Base-by-base conservation (phyloP, 768 basidiomycete species). In the Panus rudis region DNA sequence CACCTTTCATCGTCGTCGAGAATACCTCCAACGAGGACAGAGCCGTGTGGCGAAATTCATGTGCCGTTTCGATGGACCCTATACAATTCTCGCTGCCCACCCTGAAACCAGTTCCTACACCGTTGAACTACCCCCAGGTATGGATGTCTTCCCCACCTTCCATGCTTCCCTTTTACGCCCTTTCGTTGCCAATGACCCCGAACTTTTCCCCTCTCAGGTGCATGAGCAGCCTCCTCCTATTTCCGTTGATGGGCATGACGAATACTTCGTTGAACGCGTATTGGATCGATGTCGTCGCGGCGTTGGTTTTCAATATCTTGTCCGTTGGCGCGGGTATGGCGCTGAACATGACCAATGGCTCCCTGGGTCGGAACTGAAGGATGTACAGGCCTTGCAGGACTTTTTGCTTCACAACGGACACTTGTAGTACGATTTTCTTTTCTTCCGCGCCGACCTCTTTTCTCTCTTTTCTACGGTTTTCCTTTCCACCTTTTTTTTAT, bases 21-120 rank as follows among this genome's bases (percentile, higher is more conserved):
- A 64, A 2, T 70, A 63, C 43, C 51, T 52, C 13, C 11, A 34
- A 0, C 24, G 26, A 0, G 59, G 61, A 0, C 49, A 57, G 2
- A 53, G 57, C 3, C 49, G 60, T 0, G 65, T 64, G 0, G 67
- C 64, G 0, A 74, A 75, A 39, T 70, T 72, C 41, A 64, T 73
- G 55, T 65, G 68, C 0, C 42, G 54, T 0, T 64, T 39, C n/a
- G 63, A 71, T 40, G 57, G 61, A 3, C 55, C 52, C 3, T 58
- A 50, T 41, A 25, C 13, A 1, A 43, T 57, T 45, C 8, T 17
- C 45, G 2, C 57, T 48, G n/a, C 50, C 2, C 28, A 31, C 27
- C 49, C 53, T 1, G 49, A 43, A 2, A 33, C 35, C 1, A 46
- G 52, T 5, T 25, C 45, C 1, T 61, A 60, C 41, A 48, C 45